A percentile compares a stretch with the other conserved stretches of the same genome.
These are phyloP conservation scores for Phlyctochytrium arcticum DNA, from an alignment of 192 early-diverging fungal species.

Conservation along the genomic window DNA sequence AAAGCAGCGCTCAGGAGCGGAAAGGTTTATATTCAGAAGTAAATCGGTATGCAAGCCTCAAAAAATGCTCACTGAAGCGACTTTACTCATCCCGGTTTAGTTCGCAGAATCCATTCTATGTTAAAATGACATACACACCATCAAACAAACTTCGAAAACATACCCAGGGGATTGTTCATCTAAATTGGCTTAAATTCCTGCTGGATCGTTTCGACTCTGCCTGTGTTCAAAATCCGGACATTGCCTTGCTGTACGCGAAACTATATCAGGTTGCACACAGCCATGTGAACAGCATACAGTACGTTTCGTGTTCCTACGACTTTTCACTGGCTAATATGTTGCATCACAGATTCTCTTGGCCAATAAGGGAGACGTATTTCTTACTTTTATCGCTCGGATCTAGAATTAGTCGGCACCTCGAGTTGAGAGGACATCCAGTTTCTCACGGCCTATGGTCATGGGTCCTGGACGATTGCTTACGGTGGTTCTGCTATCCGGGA, in stretches of 20 bases:
- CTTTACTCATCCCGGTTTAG: too few relatives aligned
- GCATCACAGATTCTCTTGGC: slow-evolving; percentile 25
- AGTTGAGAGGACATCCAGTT: slow-evolving; percentile 61
- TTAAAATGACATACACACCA: slow-evolving; percentile 89
- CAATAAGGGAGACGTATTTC: slow-evolving; percentile 76
- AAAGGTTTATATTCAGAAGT: slow-evolving; percentile 79
- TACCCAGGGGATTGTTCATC: slow-evolving; percentile 47
- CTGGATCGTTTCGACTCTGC: slow-evolving; percentile 78
- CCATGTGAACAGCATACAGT: slow-evolving; percentile 36
- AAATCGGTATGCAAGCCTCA: too few relatives aligned
- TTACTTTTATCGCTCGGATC: slow-evolving; percentile 71
- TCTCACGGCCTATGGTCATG: slow-evolving; percentile 57
- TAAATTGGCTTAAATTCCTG: slow-evolving; percentile 84
- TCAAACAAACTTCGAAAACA: slow-evolving; percentile 63
- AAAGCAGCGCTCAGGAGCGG: slow-evolving; percentile 67
- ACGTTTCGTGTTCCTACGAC: not conserved
- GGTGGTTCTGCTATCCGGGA: slow-evolving; percentile 79
- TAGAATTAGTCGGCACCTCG: slow-evolving; percentile 64
- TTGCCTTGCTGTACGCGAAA: slow-evolving; percentile 72
- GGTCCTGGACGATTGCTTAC: slow-evolving; percentile 68
- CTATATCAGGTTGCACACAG: slow-evolving; percentile 76
- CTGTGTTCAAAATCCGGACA: slow-evolving; percentile 64
- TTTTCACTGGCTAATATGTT: not conserved
- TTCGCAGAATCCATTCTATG: slow-evolving; percentile 74
- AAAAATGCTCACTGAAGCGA: too few relatives aligned